A percentile compares a stretch with the other conserved stretches of the same genome.
These are phyloP conservation scores for Pseudotsuga menziesii DNA, from an alignment of 75 land plant species.

Conservation along the genomic window DNA sequence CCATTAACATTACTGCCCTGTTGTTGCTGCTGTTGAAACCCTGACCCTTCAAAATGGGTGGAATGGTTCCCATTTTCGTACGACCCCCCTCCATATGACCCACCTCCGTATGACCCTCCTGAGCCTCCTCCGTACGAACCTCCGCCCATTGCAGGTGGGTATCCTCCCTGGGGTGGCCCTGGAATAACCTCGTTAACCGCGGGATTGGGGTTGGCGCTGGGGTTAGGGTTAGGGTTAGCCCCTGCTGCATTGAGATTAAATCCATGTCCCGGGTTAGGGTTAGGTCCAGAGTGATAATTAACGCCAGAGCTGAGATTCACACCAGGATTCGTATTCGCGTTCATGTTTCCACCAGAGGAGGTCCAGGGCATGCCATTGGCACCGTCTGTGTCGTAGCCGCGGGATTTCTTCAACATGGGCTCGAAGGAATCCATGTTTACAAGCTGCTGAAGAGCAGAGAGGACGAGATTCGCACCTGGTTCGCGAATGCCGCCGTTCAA, in stretches of 20 bases:
- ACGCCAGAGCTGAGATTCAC: not conserved
- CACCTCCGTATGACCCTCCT: not conserved
- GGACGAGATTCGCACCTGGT: too few relatives aligned
- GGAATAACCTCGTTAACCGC: conserved; percentile 3
- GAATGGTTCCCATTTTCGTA: not conserved
- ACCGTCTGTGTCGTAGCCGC: not conserved
- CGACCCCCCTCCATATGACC: not conserved
- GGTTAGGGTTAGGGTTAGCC: not conserved
- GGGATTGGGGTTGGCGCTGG: not conserved
- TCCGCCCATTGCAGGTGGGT: not conserved
- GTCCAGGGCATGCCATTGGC: not conserved
- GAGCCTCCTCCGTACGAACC: not conserved
- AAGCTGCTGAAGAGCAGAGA: too few relatives aligned
- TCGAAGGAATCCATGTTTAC: conserved; percentile 2
- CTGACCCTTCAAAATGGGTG: not conserved
- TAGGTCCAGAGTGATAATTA: not conserved
- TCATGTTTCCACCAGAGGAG: too few relatives aligned
- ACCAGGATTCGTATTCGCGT: not conserved
- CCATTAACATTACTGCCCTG: not conserved
- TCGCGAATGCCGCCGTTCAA: too few relatives aligned
- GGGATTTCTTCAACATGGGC: not conserved
- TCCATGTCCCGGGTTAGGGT: not conserved
- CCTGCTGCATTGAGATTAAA: not conserved
- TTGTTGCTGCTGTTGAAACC: conserved; percentile 3
- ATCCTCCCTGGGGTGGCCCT: not conserved